Evolutionary conservation across 148 eudicot genomes (phyloP).

Genomic region (Vaccinium macrocarpon): DNA sequence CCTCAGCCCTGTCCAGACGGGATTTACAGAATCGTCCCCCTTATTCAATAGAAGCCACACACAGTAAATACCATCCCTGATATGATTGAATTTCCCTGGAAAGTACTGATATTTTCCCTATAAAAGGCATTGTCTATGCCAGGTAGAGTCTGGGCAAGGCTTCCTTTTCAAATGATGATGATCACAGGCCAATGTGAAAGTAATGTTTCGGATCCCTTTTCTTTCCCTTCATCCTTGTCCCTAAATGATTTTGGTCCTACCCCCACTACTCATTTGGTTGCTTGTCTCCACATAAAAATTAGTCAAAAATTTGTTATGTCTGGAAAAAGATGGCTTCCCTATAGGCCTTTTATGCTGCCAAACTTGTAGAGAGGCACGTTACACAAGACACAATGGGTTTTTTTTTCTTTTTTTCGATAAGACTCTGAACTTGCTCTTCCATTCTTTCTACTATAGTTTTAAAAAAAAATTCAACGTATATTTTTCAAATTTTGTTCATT

Average conservation of each 20-base stretch:
- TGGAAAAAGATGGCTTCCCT: background rate
- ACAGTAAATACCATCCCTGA: background rate
- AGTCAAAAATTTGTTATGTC: background rate
- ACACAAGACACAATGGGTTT: background rate
- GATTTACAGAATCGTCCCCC: no score
- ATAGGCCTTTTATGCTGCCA: background rate
- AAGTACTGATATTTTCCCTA: background rate
- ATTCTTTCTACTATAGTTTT: no score
- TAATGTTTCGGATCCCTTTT: slow-evolving; percentile 14
- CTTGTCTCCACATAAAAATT: slow-evolving; percentile 6
- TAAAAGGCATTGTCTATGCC: slow-evolving; percentile 5
- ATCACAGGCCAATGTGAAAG: slow-evolving; percentile 21
- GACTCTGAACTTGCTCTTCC: no score
- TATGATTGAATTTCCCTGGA: background rate
- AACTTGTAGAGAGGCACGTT: background rate
- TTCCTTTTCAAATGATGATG: slow-evolving; percentile 25
- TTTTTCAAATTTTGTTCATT: no score
- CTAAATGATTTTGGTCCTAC: slow-evolving; percentile 23
- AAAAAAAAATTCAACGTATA: no score
- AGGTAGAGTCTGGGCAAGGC: slow-evolving; percentile 15
- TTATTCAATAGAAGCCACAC: no score
- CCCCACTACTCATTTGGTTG: slow-evolving; percentile 8
- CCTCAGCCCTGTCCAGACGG: no score
- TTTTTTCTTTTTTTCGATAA: no score
- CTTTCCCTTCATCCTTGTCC: slow-evolving; percentile 21